These are phyloP conservation scores for Mycocentrospora acerina DNA, from an alignment of 2,329 filamentous ascomycete genomes.

Conservation along the genomic window DNA sequence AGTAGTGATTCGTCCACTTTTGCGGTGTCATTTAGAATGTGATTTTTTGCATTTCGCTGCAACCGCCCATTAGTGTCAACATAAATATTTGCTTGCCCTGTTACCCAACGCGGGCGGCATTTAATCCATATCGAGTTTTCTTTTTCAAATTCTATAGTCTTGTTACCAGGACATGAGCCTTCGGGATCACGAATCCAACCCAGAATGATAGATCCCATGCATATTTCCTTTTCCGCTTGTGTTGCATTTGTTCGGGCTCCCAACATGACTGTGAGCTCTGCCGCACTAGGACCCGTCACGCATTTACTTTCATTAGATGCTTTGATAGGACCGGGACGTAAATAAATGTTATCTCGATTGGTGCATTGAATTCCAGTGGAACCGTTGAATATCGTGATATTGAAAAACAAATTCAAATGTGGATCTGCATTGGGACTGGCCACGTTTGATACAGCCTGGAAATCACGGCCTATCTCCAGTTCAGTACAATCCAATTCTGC, in stretches of 20 bases:
- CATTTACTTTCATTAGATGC: slow-evolving; percentile 1
- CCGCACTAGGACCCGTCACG: slow-evolving; percentile 9
- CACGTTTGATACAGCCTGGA: not conserved
- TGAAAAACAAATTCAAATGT: not conserved
- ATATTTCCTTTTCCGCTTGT: slow-evolving; percentile 17
- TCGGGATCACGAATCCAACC: slow-evolving; percentile 29
- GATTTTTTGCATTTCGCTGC: slow-evolving; percentile 3
- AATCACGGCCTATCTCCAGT: slow-evolving; percentile 15
- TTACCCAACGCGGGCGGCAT: slow-evolving; percentile 40
- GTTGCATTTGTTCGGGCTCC: slow-evolving; percentile 15
- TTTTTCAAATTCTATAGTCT: slow-evolving; percentile 1
- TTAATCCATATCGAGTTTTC: slow-evolving; percentile 32
- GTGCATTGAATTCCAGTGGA: not conserved
- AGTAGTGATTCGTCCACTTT: not conserved
- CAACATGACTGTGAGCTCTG: slow-evolving; percentile 15
- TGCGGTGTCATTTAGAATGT: not conserved
- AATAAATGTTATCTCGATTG: not conserved
- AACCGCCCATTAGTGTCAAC: slow-evolving; percentile 39
- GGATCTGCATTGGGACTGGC: not conserved
- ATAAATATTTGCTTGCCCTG: slow-evolving; percentile 36
- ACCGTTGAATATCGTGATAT: not conserved
- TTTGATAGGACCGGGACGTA: slow-evolving; percentile 1
- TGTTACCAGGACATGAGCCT: slow-evolving; percentile 10
- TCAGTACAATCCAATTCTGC: slow-evolving; percentile 37
- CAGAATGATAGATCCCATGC: slow-evolving; percentile 21